Evolutionary conservation across 192 early-diverging fungal genomes (phyloP).

Genomic region (Backusella tuberculispora): DNA sequence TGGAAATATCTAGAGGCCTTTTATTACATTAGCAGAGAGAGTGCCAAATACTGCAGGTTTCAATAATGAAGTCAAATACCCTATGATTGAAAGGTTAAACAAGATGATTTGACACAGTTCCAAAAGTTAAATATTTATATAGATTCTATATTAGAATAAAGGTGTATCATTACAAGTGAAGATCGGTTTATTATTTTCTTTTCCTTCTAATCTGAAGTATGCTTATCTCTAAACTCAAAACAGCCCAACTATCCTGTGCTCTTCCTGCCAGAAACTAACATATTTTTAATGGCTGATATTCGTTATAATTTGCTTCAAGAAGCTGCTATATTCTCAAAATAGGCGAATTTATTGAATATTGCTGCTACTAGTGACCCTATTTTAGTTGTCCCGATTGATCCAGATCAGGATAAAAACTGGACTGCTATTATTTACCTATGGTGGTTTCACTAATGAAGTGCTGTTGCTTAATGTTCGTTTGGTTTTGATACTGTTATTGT

Average conservation of each 20-base stretch:
- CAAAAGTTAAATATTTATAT: conserved; percentile 87
- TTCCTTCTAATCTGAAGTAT: conserved; percentile 89
- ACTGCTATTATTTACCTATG: conserved; percentile 81
- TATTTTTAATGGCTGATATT: conserved; percentile 69
- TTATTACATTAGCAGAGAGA: conserved; percentile 79
- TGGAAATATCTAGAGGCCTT: conserved; percentile 83
- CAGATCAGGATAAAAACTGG: conserved; percentile 69
- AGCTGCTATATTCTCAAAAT: conserved; percentile 77
- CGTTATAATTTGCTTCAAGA: conserved; percentile 80
- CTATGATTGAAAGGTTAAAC: conserved; percentile 89
- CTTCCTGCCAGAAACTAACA: conserved; percentile 86
- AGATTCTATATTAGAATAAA: conserved; percentile 82
- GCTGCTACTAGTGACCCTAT: conserved; percentile 77
- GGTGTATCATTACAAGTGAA: conserved; percentile 60
- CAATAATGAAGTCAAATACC: conserved; percentile 97
- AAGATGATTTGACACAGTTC: conserved; percentile 63
- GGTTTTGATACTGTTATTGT: conserved; percentile 90
- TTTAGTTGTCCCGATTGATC: conserved; percentile 71
- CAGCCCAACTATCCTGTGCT: conserved; percentile 88
- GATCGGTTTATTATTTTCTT: conserved; percentile 86
- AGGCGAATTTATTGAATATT: conserved; percentile 73
- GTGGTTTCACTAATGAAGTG: conserved; percentile 74
- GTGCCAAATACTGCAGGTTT: conserved; percentile 81
- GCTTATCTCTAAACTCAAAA: conserved; percentile 82
- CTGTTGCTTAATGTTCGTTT: conserved; percentile 66